Evolutionary conservation across 495 filamentous ascomycete genomes (phyloP).

Genomic region (Cudoniella acicularis): DNA sequence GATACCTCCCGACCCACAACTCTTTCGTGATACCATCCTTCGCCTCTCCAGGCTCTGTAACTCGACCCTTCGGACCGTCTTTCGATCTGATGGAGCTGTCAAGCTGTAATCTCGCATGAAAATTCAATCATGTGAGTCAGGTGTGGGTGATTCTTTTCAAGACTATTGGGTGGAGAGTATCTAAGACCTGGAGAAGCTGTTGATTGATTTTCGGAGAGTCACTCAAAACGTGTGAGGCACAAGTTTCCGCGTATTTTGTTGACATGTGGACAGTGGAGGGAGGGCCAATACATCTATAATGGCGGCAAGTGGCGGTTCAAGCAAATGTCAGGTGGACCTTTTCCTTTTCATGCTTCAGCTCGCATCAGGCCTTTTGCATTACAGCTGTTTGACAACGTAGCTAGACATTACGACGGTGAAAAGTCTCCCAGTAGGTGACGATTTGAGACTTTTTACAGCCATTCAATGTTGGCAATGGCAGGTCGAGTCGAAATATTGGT

Average conservation of each 20-base stretch:
- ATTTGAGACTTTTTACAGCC: neutral
- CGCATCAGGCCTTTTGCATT: neutral
- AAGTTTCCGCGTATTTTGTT: neutral
- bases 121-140: conserved; percentile 25
- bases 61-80: conserved; percentile 9
- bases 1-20: conserved; percentile 4
- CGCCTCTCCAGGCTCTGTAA: neutral
- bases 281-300: conserved; percentile 19
- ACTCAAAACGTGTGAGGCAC: neutral
- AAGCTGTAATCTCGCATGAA: conserved; percentile 23
- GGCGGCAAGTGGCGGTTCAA: conserved; percentile 11
- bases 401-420: neutral
- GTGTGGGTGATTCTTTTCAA: conserved; percentile 15
- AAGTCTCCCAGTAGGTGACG: neutral
- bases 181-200: conserved; percentile 18
- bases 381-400: neutral
- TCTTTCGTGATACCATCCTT: conserved; percentile 13
- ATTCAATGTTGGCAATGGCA: neutral
- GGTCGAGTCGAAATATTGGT: neutral
- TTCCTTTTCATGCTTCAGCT: conserved; percentile 1
- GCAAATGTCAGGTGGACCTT: conserved; percentile 12
- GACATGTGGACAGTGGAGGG: neutral
- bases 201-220: conserved; percentile 1
- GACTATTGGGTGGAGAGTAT: conserved; percentile 17
- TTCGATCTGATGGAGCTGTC: neutral